Percentiles rank a stretch among this genome's conserved stretches.
Conservation (phyloP, 208 protist species). For the Crithidia bombi region DNA sequence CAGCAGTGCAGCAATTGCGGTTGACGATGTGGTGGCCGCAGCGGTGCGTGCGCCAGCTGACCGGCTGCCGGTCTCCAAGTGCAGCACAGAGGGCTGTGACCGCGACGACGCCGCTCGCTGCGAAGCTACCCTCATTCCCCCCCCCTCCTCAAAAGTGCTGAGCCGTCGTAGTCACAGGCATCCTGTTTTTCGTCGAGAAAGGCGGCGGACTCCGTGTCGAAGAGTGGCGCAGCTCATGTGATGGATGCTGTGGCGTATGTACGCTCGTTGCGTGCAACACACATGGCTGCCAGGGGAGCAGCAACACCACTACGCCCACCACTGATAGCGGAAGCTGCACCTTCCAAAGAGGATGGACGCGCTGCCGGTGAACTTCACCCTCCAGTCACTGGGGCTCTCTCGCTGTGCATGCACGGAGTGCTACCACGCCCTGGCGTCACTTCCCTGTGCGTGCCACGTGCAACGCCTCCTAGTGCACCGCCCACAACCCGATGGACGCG, state of each 20-base stretch:
- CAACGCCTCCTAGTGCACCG: slow-evolving; percentile 4
- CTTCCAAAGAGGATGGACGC: neutral
- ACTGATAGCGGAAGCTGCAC: no score
- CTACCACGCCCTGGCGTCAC: neutral
- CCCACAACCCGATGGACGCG: neutral
- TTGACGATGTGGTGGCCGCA: slow-evolving; percentile 14
- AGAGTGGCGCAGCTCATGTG: neutral
- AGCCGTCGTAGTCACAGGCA: no score
- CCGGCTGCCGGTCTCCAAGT: neutral
- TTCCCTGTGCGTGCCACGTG: neutral
- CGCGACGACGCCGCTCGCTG: neutral
- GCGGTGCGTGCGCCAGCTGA: neutral
- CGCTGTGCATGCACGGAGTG: neutral
- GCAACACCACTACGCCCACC: no score
- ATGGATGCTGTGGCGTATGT: neutral
- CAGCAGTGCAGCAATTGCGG: neutral
- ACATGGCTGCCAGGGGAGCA: neutral
- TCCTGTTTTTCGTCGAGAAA: no score
- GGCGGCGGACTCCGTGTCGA: neutral
- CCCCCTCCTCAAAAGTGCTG: no score
- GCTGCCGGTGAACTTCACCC: neutral
- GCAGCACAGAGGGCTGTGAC: neutral
- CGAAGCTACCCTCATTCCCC: no score
- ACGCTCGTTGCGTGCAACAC: neutral
- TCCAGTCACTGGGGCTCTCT: neutral